Evolutionary conservation across 768 basidiomycete genomes (phyloP).

Genomic region (Tulasnella sp.): DNA sequence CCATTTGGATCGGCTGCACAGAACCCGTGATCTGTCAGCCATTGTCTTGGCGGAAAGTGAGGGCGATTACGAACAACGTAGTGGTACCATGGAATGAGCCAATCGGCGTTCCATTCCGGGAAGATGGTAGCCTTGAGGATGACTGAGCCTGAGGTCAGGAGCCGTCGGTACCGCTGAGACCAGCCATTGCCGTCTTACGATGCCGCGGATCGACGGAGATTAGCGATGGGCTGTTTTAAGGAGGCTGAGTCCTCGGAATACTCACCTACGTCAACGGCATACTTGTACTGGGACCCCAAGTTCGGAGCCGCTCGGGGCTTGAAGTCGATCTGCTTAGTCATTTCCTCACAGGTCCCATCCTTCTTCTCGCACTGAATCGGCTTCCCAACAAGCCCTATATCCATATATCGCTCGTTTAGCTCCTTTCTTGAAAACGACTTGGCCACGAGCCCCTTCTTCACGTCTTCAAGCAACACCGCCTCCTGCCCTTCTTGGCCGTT

Average conservation of each 20-base stretch:
- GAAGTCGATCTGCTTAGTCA: conserved; percentile 16
- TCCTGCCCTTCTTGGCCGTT: conserved; percentile 20
- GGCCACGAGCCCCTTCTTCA: not conserved
- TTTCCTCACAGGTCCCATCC: conserved; percentile 16
- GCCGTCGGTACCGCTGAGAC: conserved; percentile 45
- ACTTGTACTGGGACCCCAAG: conserved; percentile 39
- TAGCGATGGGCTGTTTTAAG: not conserved
- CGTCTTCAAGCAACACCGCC: conserved; percentile 18
- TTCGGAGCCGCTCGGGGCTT: conserved; percentile 32
- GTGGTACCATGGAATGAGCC: conserved; percentile 54
- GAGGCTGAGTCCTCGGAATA: not conserved
- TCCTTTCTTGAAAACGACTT: not conserved
- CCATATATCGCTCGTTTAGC: conserved; percentile 37
- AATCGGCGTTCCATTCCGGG: conserved; percentile 62
- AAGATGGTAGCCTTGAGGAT: conserved; percentile 46
- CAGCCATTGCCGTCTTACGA: conserved; percentile 46
- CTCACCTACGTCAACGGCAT: conserved; percentile 43
- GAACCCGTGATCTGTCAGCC: conserved; percentile 58
- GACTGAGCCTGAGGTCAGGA: conserved; percentile 43
- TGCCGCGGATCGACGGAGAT: not conserved
- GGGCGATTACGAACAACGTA: conserved; percentile 53
- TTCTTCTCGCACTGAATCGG: conserved; percentile 42
- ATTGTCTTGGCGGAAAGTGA: conserved; percentile 50
- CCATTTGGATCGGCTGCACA: conserved; percentile 70
- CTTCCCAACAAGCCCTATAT: conserved; percentile 42